Evolutionary conservation across 306 rosid species (phyloP).

Genomic region (Medicago ruthenica): DNA sequence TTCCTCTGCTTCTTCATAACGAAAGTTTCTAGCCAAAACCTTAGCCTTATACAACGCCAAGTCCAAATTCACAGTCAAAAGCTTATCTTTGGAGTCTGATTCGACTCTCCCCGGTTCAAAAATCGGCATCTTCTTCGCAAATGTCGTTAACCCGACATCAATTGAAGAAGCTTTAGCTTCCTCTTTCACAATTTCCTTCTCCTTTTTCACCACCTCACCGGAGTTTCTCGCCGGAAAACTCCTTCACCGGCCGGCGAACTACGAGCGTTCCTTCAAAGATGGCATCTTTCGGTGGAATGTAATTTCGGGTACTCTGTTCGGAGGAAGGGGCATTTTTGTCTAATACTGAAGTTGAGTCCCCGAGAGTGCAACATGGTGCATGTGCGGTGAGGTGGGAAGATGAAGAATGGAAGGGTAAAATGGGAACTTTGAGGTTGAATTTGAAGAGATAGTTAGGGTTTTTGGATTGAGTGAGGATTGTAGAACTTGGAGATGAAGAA

Average conservation of each 20-base stretch:
- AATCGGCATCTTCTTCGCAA: constrained; percentile 83
- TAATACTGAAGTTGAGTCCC: constrained; percentile 57
- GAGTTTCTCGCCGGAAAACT: constrained; percentile 47
- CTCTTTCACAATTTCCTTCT: constrained; percentile 32
- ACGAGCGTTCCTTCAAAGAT: constrained; percentile 46
- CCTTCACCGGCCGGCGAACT: constrained; percentile 88
- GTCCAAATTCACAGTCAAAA: constrained; percentile 80
- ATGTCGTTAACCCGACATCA: constrained; percentile 57
- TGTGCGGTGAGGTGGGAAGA: constrained; percentile 39
- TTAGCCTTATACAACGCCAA: constrained; percentile 80
- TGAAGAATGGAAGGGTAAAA: constrained; percentile 53
- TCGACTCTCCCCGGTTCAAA: constrained; percentile 75
- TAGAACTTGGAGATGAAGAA: constrained; percentile 59
- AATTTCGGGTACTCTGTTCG: constrained; percentile 33
- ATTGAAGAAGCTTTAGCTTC: constrained; percentile 44
- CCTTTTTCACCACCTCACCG: constrained; percentile 39
- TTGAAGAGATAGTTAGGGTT: constrained; percentile 52
- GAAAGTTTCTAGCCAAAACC: constrained; percentile 61
- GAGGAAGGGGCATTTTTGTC: constrained; percentile 41
- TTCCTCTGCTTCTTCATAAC: constrained; percentile 66
- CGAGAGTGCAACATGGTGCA: constrained; percentile 56
- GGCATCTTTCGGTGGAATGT: constrained; percentile 10
- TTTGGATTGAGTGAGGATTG: constrained; percentile 64
- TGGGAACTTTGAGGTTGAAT: constrained; percentile 54
- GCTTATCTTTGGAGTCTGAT: constrained; percentile 57